phyloP scores from a whole-genome alignment of 106 monocot species.

The Allium sativum region DNA sequence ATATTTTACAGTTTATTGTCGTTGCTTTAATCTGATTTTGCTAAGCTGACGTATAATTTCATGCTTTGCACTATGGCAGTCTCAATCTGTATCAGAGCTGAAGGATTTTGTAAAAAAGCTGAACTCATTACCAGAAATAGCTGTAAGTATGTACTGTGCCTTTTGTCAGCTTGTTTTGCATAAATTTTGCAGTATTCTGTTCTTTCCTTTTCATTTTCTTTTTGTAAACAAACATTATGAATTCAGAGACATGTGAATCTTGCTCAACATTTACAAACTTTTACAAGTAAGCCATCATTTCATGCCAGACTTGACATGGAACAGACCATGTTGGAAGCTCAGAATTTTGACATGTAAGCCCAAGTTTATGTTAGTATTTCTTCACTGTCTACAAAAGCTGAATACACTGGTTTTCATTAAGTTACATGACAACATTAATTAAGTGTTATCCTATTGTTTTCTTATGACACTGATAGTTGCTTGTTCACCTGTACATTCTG shows the following conservation, averaged over 20 bases:
- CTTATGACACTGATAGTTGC: neutral
- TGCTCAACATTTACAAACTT: conserved; percentile 91
- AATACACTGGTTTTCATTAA: neutral
- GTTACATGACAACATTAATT: neutral
- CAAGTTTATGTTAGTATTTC: conserved; percentile 1
- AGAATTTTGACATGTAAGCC: conserved; percentile 83
- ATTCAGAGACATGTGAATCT: conserved; percentile 94
- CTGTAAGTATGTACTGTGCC: conserved; percentile 41
- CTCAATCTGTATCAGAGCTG: conserved; percentile 88
- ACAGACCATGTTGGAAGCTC: conserved; percentile 84
- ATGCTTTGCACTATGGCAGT: conserved; percentile 28
- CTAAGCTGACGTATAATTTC: neutral
- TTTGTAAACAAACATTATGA: no score
- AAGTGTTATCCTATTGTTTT: neutral
- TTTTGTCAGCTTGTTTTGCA: neutral
- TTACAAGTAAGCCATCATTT: conserved; percentile 94
- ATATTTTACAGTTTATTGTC: no score
- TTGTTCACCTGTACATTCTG: neutral
- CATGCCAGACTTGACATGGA: conserved; percentile 93
- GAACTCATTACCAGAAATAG: conserved; percentile 91
- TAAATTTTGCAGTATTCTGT: neutral
- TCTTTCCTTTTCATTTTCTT: conserved; percentile 6
- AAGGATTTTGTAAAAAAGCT: conserved; percentile 98
- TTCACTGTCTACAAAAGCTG: neutral
- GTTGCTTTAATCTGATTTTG: no score